phyloP scores from a whole-genome alignment of 2,329 filamentous ascomycete species.

The Calonectria honghensis region DNA sequence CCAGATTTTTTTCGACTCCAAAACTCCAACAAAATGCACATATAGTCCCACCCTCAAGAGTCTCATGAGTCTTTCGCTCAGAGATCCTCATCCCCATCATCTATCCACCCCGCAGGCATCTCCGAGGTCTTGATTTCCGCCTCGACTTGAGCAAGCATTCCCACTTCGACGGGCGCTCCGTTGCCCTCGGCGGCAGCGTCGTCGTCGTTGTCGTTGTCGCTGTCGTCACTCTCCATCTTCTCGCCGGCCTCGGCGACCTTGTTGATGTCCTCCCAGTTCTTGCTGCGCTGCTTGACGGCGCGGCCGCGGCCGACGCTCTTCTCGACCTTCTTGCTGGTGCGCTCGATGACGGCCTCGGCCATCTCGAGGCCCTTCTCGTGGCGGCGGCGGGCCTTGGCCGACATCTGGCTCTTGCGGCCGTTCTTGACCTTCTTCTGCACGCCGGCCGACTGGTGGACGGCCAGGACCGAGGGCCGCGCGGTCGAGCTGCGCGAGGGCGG shows the following conservation, averaged over 20 bases:
- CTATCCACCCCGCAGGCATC: slow-evolving; percentile 16
- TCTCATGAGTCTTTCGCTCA: slow-evolving; percentile 45
- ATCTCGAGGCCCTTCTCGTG: slow-evolving; percentile 76
- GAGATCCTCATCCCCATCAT: slow-evolving; percentile 60
- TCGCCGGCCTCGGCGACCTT: slow-evolving; percentile 56
- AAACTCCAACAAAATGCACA: slow-evolving; percentile 50
- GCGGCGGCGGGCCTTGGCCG: slow-evolving; percentile 72
- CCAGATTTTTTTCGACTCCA: slow-evolving; percentile 53
- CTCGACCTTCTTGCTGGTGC: slow-evolving; percentile 73
- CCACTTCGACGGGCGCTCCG: slow-evolving; percentile 49
- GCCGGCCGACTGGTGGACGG: slow-evolving; percentile 79
- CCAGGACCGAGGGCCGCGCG: slow-evolving; percentile 79
- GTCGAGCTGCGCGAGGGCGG: slow-evolving; percentile 65
- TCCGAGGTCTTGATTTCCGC: too few species aligned
- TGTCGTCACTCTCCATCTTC: slow-evolving; percentile 43
- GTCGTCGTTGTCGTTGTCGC: slow-evolving; percentile 47
- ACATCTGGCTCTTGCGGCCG: slow-evolving; percentile 72
- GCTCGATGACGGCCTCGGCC: slow-evolving; percentile 76
- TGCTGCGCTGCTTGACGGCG: slow-evolving; percentile 69
- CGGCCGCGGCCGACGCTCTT: slow-evolving; percentile 71
- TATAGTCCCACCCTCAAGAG: slow-evolving; percentile 33
- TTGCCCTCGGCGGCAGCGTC: slow-evolving; percentile 44
- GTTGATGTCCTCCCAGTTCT: slow-evolving; percentile 77
- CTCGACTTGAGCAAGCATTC: neutral
- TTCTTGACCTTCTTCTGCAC: slow-evolving; percentile 80